Conservation (phyloP, 768 basidiomycete genomes). For the Lactarius akahatsu region DNA sequence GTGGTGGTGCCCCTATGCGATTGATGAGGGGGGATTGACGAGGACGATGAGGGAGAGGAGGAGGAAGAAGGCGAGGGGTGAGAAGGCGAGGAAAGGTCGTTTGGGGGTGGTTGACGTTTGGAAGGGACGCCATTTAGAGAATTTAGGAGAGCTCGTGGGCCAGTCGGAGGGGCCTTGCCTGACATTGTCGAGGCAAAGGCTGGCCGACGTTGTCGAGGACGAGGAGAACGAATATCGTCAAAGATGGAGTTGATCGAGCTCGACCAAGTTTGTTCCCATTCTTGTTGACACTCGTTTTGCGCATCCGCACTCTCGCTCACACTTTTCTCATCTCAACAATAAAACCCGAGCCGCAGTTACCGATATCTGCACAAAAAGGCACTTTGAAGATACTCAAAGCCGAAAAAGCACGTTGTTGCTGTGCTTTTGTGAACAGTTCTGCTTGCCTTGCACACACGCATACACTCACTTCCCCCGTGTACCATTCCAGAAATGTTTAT, state of each 20-base stretch:
- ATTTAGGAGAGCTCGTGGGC: constrained; percentile 66
- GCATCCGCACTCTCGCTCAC: not conserved
- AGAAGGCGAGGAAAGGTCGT: constrained; percentile 23
- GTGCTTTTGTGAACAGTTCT: not conserved
- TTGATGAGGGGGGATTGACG: constrained; percentile 36
- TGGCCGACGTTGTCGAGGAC: constrained; percentile 27
- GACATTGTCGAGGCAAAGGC: constrained; percentile 50
- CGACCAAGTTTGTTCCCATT: constrained; percentile 5
- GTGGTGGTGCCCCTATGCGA: constrained; percentile 54
- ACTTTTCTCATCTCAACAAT: constrained; percentile 4
- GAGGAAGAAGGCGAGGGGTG: constrained; percentile 33
- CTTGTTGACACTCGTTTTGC: constrained; percentile 28
- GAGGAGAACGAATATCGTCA: constrained; percentile 16
- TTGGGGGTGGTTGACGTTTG: constrained; percentile 26
- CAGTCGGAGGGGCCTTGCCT: constrained; percentile 74
- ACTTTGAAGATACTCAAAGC: not conserved
- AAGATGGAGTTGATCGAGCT: constrained; percentile 18
- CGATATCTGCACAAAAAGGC: not conserved
- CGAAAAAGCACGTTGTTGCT: not conserved
- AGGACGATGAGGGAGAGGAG: constrained; percentile 35
- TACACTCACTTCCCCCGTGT: not conserved
- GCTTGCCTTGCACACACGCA: not conserved
- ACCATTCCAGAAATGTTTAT: not conserved
- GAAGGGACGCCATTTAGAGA: constrained; percentile 37
- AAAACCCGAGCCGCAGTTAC: not conserved